Percentiles rank a stretch among this genome's conserved stretches.
These are phyloP conservation scores for Persicaria maculosa DNA, from an alignment of 148 eudicot species.

Conservation along the genomic window DNA sequence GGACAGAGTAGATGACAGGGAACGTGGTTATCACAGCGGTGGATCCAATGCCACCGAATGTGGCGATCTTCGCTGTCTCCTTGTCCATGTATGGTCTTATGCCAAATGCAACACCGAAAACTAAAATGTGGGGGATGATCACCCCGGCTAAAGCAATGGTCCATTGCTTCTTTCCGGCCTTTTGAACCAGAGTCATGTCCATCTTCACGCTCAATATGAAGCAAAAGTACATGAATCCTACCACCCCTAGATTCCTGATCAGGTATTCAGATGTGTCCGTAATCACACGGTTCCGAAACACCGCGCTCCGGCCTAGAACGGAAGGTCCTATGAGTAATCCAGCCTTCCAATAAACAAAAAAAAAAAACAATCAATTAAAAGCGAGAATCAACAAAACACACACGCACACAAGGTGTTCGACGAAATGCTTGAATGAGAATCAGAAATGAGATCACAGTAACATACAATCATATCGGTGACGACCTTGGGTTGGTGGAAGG, in stretches of 20 bases:
- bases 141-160: constrained; percentile 35
- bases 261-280: constrained; percentile 35
- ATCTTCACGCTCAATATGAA: constrained; percentile 68
- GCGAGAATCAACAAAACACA: neutral
- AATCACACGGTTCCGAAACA: constrained; percentile 27
- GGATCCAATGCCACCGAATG: constrained; percentile 49
- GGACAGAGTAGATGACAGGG: constrained; percentile 51
- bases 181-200: constrained; percentile 37
- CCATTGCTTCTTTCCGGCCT: constrained; percentile 49
- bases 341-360: constrained; percentile 37
- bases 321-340: constrained; percentile 86
- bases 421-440: neutral
- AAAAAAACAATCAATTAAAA: neutral
- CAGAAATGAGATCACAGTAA: neutral
- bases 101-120: constrained; percentile 20
- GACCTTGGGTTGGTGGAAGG: constrained; percentile 60
- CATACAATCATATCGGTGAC: constrained; percentile 65
- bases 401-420: neutral
- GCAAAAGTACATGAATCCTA: constrained; percentile 71
- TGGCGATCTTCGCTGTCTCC: constrained; percentile 28
- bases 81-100: constrained; percentile 33
- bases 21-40: constrained; percentile 49
- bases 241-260: constrained; percentile 38
- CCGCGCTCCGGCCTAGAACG: constrained; percentile 38
- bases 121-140: constrained; percentile 25